Conservation (phyloP, 225 moss, liverwort and hornwort genomes). For the Polytrichum formosum region DNA sequence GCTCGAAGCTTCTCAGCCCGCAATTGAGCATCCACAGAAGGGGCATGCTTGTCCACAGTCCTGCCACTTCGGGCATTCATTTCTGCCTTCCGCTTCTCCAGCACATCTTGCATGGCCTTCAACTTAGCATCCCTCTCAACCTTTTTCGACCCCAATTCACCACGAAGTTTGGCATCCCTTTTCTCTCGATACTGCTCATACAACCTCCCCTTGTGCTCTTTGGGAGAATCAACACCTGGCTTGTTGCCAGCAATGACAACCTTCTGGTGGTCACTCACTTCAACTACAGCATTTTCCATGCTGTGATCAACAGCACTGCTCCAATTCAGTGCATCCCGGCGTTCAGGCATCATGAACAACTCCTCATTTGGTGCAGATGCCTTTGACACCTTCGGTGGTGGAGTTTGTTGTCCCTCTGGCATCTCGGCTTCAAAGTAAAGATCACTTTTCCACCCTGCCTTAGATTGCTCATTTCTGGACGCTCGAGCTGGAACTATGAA, state of each 20-base stretch:
- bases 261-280: neutral
- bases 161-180: constrained; percentile 61
- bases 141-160: constrained; percentile 54
- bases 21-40: constrained; percentile 50
- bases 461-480: constrained; percentile 5
- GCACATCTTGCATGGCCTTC: constrained; percentile 65
- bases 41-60: constrained; percentile 33
- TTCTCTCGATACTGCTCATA: constrained; percentile 67
- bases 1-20: constrained; percentile 55
- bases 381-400: neutral
- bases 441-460: constrained; percentile 7
- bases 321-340: neutral
- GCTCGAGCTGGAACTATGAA: constrained; percentile 10
- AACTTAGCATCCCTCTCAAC: constrained; percentile 71
- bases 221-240: constrained; percentile 25
- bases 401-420: constrained; percentile 4
- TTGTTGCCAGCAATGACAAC: neutral
- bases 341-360: constrained; percentile 6
- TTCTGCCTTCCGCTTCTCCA: constrained; percentile 67
- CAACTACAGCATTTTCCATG: constrained; percentile 1
- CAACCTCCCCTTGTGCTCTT: constrained; percentile 59
- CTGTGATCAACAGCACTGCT: constrained; percentile 13
- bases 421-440: constrained; percentile 1
- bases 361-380: constrained; percentile 1
- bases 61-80: constrained; percentile 52